Evolutionary conservation across 75 land plant species (phyloP).

Genomic region (Picea sitchensis): DNA sequence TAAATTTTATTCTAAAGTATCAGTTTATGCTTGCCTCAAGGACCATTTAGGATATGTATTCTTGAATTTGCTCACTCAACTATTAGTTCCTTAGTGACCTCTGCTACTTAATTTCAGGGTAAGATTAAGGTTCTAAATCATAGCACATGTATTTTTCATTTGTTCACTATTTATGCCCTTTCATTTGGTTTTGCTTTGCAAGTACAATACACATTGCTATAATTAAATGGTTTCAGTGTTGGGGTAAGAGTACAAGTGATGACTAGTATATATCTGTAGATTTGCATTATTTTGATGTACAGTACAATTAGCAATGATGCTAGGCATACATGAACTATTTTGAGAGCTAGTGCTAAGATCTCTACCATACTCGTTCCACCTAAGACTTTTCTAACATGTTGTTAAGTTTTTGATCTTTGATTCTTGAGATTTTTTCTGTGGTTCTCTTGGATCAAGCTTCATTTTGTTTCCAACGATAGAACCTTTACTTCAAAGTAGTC

Average conservation of each 20-base stretch:
- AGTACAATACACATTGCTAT: background rate
- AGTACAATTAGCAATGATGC: background rate
- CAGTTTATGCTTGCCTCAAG: background rate
- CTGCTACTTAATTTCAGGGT: background rate
- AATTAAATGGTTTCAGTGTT: background rate
- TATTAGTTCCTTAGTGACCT: background rate
- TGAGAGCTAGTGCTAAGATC: background rate
- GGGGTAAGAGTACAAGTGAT: background rate
- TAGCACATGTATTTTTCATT: background rate
- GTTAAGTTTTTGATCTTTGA: background rate
- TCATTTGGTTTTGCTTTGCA: background rate
- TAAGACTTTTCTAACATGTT: background rate
- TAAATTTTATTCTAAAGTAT: background rate
- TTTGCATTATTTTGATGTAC: background rate
- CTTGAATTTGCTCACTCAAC: background rate
- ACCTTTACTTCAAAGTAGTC: too few species aligned
- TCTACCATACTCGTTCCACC: background rate
- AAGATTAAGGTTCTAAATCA: background rate
- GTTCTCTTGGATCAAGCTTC: background rate
- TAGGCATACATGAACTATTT: background rate
- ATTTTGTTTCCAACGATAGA: background rate
- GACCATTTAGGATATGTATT: background rate
- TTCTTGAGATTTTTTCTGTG: background rate
- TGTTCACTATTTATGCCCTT: background rate
- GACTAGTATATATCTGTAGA: background rate